These are phyloP conservation scores for Colletotrichum sp. DNA, from an alignment of 2,329 filamentous ascomycete species.

Conservation along the genomic window DNA sequence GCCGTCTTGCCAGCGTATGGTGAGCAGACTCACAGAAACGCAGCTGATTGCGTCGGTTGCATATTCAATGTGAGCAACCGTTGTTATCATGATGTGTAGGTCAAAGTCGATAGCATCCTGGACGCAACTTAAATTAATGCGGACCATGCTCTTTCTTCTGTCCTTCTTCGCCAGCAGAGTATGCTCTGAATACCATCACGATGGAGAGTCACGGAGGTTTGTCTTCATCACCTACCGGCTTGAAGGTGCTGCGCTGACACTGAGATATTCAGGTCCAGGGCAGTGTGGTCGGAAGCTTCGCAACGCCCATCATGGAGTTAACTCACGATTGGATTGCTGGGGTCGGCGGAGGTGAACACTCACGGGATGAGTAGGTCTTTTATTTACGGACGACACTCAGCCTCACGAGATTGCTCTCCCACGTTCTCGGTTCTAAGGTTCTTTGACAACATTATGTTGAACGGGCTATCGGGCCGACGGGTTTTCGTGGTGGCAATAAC, in stretches of 20 bases:
- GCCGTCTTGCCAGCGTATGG: neutral
- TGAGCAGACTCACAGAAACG: neutral
- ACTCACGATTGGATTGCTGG: neutral
- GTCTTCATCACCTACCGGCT: neutral
- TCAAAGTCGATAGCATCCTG: neutral
- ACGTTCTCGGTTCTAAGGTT: no score
- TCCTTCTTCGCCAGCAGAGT: neutral
- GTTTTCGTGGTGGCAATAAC: no score
- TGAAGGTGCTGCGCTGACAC: fast-evolving
- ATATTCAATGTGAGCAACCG: neutral
- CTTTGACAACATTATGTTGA: no score
- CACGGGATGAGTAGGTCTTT: neutral
- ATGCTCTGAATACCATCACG: neutral
- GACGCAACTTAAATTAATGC: fast-evolving
- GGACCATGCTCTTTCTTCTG: neutral
- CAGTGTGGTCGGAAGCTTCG: neutral
- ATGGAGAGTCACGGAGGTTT: neutral
- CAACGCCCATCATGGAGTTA: neutral
- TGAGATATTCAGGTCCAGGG: neutral
- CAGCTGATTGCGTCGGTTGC: no score
- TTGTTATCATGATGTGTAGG: no score
- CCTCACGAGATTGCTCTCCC: neutral
- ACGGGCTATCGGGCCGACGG: no score
- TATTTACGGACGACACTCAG: neutral
- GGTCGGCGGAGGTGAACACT: neutral